Evolutionary conservation across 441 rosid species (phyloP), one percentile per base, ranked within the genome.

Genomic region (Biscutella laevigata): DNA sequence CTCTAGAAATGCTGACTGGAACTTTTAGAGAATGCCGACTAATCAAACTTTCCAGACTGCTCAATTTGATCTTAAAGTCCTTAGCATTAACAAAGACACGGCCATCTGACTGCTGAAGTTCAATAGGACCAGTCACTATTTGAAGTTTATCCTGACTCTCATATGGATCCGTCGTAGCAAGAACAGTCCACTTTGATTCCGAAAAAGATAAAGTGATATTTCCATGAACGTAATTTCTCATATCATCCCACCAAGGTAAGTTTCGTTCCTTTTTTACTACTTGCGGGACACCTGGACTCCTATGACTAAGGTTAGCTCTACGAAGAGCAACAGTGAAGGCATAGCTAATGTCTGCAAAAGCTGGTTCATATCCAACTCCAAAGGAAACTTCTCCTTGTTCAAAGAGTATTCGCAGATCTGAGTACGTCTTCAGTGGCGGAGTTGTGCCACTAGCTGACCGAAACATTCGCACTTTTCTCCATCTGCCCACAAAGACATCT

Each of bases 231-330:
- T 83, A 94, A 65, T 90, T 80, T 71, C 98, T 82, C 92, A 94
- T 81, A 39, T 88, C 98, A 82, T 94, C 99, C 99, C 99, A 94
- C 99, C 99, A 94, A 1, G 99, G 96, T 57, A 94, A 82, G 70
- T 73, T 94, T 67, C 81, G 79, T 70, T 94, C 99, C 20, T 85
- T 94, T 75, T 90, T 94, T 22, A 79, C 70, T 15, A 80, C 82
- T 67, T 55, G 76, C 8, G 20, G 20, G 3, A 66, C 77, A 66
- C 72, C 75, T 65, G 91, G 80, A 60, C 81, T 77, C 72, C 82
- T 78, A 58, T 52, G 67, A 75, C 99, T 90, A 55, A 94, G 67
- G 55, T 90, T 88, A 59, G 99, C 98, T 75, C 98, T 88, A 64
- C 95, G 96, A 67, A 94, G 98, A 33, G 96, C 99, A 67, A 90